Conservation (phyloP, 2,329 filamentous ascomycete genomes). For the Onygenales sp. region DNA sequence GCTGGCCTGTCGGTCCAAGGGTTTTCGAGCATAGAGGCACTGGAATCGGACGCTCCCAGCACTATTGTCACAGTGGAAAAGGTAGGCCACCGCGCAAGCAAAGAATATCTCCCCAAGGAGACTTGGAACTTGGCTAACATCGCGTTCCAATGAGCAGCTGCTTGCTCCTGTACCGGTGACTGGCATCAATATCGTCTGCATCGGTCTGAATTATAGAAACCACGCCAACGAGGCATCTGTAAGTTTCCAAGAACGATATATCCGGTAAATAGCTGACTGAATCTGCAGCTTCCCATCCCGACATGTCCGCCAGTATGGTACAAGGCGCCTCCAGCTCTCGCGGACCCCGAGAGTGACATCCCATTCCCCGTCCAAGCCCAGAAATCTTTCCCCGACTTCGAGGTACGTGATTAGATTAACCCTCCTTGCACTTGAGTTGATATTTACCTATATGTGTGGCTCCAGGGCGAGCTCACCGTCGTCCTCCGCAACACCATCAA, state of each 20-base stretch:
- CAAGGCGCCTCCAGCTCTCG: background rate
- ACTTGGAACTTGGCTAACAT: background rate
- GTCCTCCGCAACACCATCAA: background rate
- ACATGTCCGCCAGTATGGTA: background rate
- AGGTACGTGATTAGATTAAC: background rate
- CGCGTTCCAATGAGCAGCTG: background rate
- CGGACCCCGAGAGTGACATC: background rate
- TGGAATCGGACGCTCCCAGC: background rate
- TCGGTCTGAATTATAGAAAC: background rate
- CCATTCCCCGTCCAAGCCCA: background rate
- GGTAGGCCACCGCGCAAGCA: background rate
- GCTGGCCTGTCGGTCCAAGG: background rate
- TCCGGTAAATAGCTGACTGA: background rate
- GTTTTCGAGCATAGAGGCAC: background rate
- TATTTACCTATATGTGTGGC: background rate
- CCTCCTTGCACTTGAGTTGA: no score
- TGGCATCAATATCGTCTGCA: background rate
- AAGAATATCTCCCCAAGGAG: background rate
- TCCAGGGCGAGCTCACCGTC: background rate
- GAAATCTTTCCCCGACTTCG: background rate
- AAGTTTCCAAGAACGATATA: background rate
- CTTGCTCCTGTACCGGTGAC: background rate
- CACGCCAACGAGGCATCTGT: constrained; percentile 19
- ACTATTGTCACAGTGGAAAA: background rate
- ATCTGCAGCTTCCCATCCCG: background rate